A percentile compares a stretch with the other conserved stretches of the same genome.
Conservation (phyloP, 257 asterid genomes). For the Scutellaria galericulata region DNA sequence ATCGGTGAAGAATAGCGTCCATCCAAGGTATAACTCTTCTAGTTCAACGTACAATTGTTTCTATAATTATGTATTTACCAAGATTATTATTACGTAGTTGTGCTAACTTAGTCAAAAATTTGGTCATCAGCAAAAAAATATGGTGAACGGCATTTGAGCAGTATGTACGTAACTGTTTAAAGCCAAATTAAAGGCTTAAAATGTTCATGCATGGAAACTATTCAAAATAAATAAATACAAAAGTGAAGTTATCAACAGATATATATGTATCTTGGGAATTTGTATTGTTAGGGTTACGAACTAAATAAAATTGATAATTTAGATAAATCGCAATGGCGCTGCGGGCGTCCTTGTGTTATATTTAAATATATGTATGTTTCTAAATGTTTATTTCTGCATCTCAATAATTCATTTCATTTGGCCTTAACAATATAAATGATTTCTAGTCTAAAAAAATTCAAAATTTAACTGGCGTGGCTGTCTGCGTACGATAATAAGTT, state of each 20-base stretch:
- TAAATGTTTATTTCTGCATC: too few species aligned
- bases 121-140: constrained; percentile 24
- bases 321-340: not conserved
- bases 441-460: too few species aligned
- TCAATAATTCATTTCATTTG: too few species aligned
- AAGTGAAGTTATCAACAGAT: not conserved
- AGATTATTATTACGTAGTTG: not conserved
- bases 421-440: too few species aligned
- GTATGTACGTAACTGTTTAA: not conserved
- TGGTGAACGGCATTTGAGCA: constrained; percentile 31
- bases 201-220: not conserved
- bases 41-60: not conserved
- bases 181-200: not conserved
- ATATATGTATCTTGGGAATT: not conserved
- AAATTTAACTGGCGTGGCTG: too few species aligned
- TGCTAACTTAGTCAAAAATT: constrained; percentile 12
- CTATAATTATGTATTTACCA: not conserved
- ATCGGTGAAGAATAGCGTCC: constrained; percentile 76
- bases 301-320: not conserved
- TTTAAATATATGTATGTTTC: too few species aligned
- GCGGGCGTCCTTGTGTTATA: too few species aligned
- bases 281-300: not conserved
- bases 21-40: constrained; percentile 67
- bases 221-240: not conserved
- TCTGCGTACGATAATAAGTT: too few species aligned